phyloP scores from a whole-genome alignment of 1,284 basidiomycete genomes.

The Ganoderma boninense region DNA sequence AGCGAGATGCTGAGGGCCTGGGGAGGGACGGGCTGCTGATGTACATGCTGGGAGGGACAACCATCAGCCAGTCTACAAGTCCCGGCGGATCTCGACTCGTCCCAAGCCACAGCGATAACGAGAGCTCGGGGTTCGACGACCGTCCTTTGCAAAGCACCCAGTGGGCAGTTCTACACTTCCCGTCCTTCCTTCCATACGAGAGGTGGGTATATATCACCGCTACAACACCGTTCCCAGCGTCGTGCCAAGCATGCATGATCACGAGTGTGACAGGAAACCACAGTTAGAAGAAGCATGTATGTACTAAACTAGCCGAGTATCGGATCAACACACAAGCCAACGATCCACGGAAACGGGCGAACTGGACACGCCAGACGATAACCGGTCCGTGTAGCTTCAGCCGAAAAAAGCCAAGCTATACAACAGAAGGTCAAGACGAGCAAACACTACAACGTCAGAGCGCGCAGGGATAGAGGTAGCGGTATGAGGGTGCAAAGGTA shows the following conservation, averaged over 20 bases:
- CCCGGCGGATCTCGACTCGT: not conserved
- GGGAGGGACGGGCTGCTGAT: too few relatives aligned
- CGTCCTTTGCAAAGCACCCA: not conserved
- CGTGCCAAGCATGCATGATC: not conserved
- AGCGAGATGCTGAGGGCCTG: too few relatives aligned
- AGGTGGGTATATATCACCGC: not conserved
- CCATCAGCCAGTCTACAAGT: not conserved
- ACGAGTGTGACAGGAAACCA: not conserved
- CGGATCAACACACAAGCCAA: not conserved
- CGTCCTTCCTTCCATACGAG: not conserved
- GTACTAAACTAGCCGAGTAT: constrained; percentile 7
- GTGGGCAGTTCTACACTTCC: not conserved
- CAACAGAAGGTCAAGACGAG: constrained; percentile 16
- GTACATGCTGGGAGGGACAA: too few relatives aligned
- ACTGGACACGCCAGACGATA: constrained; percentile 3
- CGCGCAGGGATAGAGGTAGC: constrained; percentile 14
- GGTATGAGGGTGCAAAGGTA: constrained; percentile 7
- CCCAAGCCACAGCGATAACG: not conserved
- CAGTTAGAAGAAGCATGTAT: not conserved
- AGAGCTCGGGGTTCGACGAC: not conserved
- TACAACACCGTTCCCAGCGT: not conserved
- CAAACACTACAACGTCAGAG: constrained; percentile 21
- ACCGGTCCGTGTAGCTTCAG: constrained; percentile 16
- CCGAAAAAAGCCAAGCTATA: constrained; percentile 6
- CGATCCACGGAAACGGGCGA: not conserved